These are phyloP conservation scores for Achlya hypogyna DNA, from an alignment of 352 stramenopile species.

Conservation along the genomic window DNA sequence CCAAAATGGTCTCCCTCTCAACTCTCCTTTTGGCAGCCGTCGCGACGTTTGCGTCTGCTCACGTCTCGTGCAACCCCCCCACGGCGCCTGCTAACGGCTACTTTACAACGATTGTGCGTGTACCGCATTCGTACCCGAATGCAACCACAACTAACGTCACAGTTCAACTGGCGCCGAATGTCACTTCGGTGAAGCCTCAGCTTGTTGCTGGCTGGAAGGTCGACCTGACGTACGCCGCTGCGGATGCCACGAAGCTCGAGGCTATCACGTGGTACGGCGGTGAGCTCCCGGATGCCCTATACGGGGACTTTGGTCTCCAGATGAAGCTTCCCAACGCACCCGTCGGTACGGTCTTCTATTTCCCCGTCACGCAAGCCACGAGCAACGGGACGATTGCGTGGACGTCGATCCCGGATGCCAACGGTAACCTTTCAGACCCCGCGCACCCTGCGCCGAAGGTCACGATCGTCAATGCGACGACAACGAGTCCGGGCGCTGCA, in stretches of 20 bases:
- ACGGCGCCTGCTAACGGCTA: conserved; percentile 4
- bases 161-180: not conserved
- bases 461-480: conserved; percentile 1
- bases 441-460: conserved; percentile 10
- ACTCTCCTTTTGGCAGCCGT: not conserved
- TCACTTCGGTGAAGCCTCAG: conserved; percentile 11
- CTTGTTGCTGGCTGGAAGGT: conserved; percentile 16
- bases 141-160: conserved; percentile 9
- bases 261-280: conserved; percentile 15
- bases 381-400: conserved; percentile 11
- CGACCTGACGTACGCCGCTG: not conserved
- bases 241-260: not conserved
- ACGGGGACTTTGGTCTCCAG: conserved; percentile 18
- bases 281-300: conserved; percentile 1
- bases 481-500: not conserved
- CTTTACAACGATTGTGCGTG: conserved; percentile 8
- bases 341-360: conserved; percentile 10
- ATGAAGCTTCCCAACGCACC: conserved; percentile 11
- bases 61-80: conserved; percentile 9
- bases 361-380: conserved; percentile 12
- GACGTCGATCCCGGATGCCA: conserved; percentile 12
- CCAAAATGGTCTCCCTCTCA: not conserved
- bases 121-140: conserved; percentile 13
- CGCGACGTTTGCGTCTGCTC: not conserved
- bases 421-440: conserved; percentile 6